phyloP scores from a whole-genome alignment of 169 alveolate species.

The Pseudocohnilembus persalinus region DNA sequence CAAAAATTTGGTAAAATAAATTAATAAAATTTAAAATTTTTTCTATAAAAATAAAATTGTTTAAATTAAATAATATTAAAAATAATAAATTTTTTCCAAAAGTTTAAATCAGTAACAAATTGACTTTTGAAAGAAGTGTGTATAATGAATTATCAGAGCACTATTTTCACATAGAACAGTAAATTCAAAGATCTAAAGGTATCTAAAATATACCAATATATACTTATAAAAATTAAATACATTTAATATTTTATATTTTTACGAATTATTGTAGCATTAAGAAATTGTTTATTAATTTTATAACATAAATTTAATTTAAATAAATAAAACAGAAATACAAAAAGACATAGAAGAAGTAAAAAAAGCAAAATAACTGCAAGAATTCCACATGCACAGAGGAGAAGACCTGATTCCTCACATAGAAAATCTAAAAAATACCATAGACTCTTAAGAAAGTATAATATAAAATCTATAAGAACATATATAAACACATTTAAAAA shows the following conservation, averaged over 20 bases:
- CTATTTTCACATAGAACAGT: constrained; percentile 35
- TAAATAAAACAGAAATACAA: constrained; percentile 2
- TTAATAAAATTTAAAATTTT: not conserved
- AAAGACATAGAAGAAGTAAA: constrained; percentile 26
- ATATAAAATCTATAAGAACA: constrained; percentile 21
- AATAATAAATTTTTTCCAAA: too few relatives aligned
- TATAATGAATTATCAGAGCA: constrained; percentile 40
- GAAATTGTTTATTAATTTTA: too few relatives aligned
- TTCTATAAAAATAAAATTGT: too few relatives aligned
- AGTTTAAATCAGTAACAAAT: too few relatives aligned
- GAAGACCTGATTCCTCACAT: constrained; percentile 32
- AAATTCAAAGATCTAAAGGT: constrained; percentile 21
- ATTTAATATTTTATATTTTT: too few relatives aligned
- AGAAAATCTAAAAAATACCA: constrained; percentile 22
- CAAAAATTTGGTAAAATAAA: constrained; percentile 20
- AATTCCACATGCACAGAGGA: constrained; percentile 32
- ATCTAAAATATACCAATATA: not conserved
- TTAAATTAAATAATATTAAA: not conserved
- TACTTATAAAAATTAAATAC: not conserved
- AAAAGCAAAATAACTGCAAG: constrained; percentile 23
- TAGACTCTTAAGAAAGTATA: constrained; percentile 36
- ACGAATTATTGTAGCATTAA: too few relatives aligned
- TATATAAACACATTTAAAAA: constrained; percentile 17
- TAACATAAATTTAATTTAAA: too few relatives aligned
- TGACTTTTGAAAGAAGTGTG: constrained; percentile 29